A percentile compares a stretch with the other conserved stretches of the same genome.
phyloP scores from a whole-genome alignment of 2,329 filamentous ascomycete species.

The Nigrograna mackinnonii region DNA sequence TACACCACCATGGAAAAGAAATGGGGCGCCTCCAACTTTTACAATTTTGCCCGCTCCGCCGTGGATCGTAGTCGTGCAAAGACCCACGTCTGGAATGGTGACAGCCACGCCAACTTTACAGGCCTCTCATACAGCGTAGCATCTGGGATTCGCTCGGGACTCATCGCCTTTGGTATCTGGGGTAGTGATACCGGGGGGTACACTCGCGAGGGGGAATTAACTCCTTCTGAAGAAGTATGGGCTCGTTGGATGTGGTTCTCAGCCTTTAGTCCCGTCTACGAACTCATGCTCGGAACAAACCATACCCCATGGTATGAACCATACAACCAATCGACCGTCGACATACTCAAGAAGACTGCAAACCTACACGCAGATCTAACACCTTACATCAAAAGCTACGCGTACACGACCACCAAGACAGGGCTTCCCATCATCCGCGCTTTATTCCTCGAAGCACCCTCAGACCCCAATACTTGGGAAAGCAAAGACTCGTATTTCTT shows the following conservation, averaged over 20 bases:
- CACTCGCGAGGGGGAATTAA: conserved; percentile 19
- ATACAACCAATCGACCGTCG: conserved; percentile 29
- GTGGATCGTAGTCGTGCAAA: conserved; percentile 34
- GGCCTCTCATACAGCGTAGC: conserved; percentile 37
- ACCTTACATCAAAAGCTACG: conserved; percentile 38
- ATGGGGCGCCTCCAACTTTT: conserved; percentile 34
- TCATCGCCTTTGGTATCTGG: conserved; percentile 37
- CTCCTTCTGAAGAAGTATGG: conserved; percentile 37
- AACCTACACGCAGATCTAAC: conserved; percentile 35
- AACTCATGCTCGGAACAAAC: conserved; percentile 39
- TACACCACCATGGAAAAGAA: conserved; percentile 35
- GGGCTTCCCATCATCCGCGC: conserved; percentile 40
- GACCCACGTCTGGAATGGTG: conserved; percentile 42
- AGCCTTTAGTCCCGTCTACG: conserved; percentile 40
- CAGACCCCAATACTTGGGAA: conserved; percentile 23
- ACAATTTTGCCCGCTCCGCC: conserved; percentile 38
- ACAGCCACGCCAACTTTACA: conserved; percentile 36
- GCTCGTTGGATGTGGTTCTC: conserved; percentile 46
- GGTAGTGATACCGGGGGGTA: conserved; percentile 41
- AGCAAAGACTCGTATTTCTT: conserved; percentile 37
- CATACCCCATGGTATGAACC: conserved; percentile 42
- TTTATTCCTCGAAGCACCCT: conserved; percentile 36
- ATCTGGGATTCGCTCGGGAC: conserved; percentile 35
- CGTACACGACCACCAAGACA: conserved; percentile 27
- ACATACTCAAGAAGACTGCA: conserved; percentile 33